Percentiles rank a stretch among this genome's conserved stretches.
These are phyloP conservation scores for Cryptococcus floricola DNA, from an alignment of 1,284 basidiomycete genomes.

Conservation along the genomic window DNA sequence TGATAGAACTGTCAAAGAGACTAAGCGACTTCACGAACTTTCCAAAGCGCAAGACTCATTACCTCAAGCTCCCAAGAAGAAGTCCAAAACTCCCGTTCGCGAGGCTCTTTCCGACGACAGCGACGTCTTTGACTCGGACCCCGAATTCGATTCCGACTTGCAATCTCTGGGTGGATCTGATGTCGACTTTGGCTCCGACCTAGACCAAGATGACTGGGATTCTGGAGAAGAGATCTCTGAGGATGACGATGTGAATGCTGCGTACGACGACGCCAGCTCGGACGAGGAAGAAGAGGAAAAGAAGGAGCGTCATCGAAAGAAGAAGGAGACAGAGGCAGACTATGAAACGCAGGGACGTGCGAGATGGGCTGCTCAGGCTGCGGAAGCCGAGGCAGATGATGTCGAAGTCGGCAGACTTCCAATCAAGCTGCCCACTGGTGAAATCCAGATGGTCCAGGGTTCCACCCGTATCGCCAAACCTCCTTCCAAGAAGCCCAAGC, in stretches of 20 bases:
- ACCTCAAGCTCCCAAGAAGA: constrained; percentile 29
- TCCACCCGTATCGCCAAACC: constrained; percentile 51
- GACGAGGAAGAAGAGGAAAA: constrained; percentile 13
- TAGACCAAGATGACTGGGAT: constrained; percentile 12
- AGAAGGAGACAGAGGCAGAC: constrained; percentile 38
- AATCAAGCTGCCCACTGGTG: constrained; percentile 77
- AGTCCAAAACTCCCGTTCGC: constrained; percentile 24
- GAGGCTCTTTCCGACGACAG: constrained; percentile 27
- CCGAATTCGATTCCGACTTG: constrained; percentile 42
- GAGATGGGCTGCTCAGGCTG: constrained; percentile 24
- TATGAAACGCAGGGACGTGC: constrained; percentile 37
- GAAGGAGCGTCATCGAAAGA: constrained; percentile 27
- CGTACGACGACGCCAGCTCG: constrained; percentile 19
- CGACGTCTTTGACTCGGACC: constrained; percentile 44
- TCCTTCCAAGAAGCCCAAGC: constrained; percentile 31
- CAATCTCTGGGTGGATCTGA: constrained; percentile 20
- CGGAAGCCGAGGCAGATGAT: constrained; percentile 30
- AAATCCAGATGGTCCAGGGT: constrained; percentile 55
- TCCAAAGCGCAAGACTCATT: constrained; percentile 39
- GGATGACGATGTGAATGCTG: constrained; percentile 21
- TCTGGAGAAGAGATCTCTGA: constrained; percentile 15
- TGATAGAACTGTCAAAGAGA: constrained; percentile 44
- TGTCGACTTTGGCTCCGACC: constrained; percentile 8
- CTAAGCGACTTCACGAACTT: constrained; percentile 43
- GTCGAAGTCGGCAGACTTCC: constrained; percentile 65